These are phyloP conservation scores for Hydnum rufescens DNA, from an alignment of 768 basidiomycete genomes.

Conservation along the genomic window DNA sequence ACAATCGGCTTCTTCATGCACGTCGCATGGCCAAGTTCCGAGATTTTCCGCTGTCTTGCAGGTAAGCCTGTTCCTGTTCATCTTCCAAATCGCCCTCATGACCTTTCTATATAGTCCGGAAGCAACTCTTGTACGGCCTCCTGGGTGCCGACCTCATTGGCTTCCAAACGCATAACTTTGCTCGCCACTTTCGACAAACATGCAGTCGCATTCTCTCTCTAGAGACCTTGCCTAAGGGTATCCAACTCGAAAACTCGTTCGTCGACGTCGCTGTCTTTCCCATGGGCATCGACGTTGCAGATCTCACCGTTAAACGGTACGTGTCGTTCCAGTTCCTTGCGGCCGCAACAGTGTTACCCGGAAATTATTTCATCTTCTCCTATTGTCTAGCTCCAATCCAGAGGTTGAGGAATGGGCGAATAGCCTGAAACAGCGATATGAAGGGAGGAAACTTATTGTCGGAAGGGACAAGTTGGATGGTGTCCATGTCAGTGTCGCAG, in stretches of 20 bases:
- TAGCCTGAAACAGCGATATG: constrained; percentile 59
- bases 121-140: constrained; percentile 60
- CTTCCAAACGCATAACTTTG: constrained; percentile 75
- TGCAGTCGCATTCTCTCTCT: constrained; percentile 59
- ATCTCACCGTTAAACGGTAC: constrained; percentile 45
- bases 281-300: constrained; percentile 69
- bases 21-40: constrained; percentile 86
- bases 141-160: constrained; percentile 88
- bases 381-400: constrained; percentile 33
- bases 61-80: constrained; percentile 12
- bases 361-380: background rate
- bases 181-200: constrained; percentile 72
- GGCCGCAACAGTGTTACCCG: too few species aligned
- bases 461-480: constrained; percentile 81
- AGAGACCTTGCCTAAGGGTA: constrained; percentile 69
- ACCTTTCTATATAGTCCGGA: constrained; percentile 13
- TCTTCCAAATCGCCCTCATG: constrained; percentile 1
- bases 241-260: constrained; percentile 40
- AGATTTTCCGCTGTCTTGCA: constrained; percentile 85
- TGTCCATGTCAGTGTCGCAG: constrained; percentile 31
- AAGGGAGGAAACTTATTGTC: constrained; percentile 72
- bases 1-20: constrained; percentile 92
- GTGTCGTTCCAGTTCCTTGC: constrained; percentile 14
- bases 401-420: constrained; percentile 74
- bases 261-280: constrained; percentile 80